Evolutionary conservation across 225 moss, liverwort and hornwort genomes (phyloP), one percentile per base, ranked within the genome.

Genomic region (Lunularia cruciata): DNA sequence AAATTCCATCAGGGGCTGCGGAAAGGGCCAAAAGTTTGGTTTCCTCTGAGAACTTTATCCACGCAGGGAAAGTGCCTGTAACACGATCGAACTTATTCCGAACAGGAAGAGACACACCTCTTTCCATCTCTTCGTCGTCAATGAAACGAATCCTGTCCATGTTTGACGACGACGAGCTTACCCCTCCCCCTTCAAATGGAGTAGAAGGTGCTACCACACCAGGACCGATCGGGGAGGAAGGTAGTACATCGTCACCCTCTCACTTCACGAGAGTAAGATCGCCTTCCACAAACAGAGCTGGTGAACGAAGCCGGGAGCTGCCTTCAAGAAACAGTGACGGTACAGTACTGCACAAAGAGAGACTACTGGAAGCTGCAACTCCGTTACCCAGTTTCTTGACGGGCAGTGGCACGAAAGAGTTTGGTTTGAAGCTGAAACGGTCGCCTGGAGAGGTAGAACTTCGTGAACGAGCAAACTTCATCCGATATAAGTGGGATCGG

Each of bases 81-180:
- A 28, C 65, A 1, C 19, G 22, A 4, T 64, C 63, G 46, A 64
- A 43, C 20, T 42, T 46, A 40, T 67, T 74, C 19, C n/a, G 30
- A 35, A 74, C 60, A n/a, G 74, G 38, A 5, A 57, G 63, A 46
- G 68, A 68, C 30, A 72, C 33, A 56, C 77, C 47, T 3, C 55
- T 78, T 1, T 39, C 69, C 22, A 69, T 73, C 10, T 42, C 68
- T 58, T 69, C 73, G 54, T 30, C 51, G 23, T 48, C 67, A 14
- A 6, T 67, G 31, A 33, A 22, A 25, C 49, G 20, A 37, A 67
- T 67, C 20, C 51, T 3, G 23, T 34, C 49, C 0, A 48, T 67
- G 6, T 67, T 32, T 16, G 35, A 42, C 4, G 27, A 51, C 62
- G 34, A 63, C 23, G 39, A 51, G 66, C 16, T 42, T 46, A 20